These are phyloP conservation scores for Prosopis cineraria DNA, from an alignment of 306 rosid species.

Conservation along the genomic window DNA sequence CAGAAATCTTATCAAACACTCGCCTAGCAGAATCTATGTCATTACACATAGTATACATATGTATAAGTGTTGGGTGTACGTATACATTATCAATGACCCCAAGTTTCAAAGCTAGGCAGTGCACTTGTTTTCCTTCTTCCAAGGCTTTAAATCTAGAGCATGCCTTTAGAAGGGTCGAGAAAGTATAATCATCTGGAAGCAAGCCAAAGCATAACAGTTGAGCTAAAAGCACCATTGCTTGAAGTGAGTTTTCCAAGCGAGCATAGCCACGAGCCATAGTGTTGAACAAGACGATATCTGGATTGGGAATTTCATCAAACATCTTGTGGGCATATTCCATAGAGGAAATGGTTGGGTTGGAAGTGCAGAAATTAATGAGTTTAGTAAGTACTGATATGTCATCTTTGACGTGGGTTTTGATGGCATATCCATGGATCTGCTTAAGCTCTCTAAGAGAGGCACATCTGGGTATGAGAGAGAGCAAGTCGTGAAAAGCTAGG, in stretches of 20 bases:
- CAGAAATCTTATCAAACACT: slow-evolving; percentile 65
- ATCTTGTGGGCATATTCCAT: slow-evolving; percentile 64
- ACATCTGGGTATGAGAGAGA: slow-evolving; percentile 70
- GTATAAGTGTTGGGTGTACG: slow-evolving; percentile 71
- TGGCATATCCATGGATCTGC: slow-evolving; percentile 75
- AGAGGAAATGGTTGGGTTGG: slow-evolving; percentile 42
- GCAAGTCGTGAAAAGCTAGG: slow-evolving; percentile 36
- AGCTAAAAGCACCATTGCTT: slow-evolving; percentile 54
- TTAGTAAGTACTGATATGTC: slow-evolving; percentile 50
- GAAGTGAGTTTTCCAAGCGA: slow-evolving; percentile 56
- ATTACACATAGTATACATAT: slow-evolving; percentile 63
- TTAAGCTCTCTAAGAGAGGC: slow-evolving; percentile 58
- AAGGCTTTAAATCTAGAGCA: slow-evolving; percentile 70
- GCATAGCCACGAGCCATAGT: slow-evolving; percentile 74
- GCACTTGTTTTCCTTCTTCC: slow-evolving; percentile 73
- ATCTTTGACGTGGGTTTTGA: slow-evolving; percentile 66
- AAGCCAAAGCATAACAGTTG: slow-evolving; percentile 41
- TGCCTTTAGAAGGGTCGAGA: slow-evolving; percentile 78
- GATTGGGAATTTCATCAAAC: slow-evolving; percentile 69
- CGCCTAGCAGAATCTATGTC: slow-evolving; percentile 61
- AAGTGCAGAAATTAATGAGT: slow-evolving; percentile 65
- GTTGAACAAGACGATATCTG: slow-evolving; percentile 66
- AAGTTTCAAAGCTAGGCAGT: slow-evolving; percentile 64
- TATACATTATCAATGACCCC: slow-evolving; percentile 49
- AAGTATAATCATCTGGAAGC: slow-evolving; percentile 76